Conservation (phyloP, 441 rosid species). For the Brassica hybrid region DNA sequence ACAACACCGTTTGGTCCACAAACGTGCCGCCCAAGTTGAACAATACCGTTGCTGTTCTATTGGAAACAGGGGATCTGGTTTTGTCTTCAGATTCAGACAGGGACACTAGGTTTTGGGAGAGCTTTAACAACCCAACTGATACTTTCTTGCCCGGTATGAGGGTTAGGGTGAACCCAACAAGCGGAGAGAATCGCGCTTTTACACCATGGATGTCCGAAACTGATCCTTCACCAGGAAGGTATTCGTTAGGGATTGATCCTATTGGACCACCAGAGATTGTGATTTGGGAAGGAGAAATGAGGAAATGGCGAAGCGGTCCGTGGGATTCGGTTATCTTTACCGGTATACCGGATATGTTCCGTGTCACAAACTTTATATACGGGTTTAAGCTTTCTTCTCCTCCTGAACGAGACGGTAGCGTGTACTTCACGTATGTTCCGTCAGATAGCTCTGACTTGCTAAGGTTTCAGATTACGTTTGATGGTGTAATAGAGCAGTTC, state of each 20-base stretch:
- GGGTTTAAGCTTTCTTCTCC: slow-evolving; percentile 59
- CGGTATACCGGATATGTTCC: slow-evolving; percentile 40
- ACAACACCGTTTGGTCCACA: slow-evolving; percentile 55
- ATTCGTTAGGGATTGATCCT: slow-evolving; percentile 62
- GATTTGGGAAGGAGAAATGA: slow-evolving; percentile 55
- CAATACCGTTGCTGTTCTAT: slow-evolving; percentile 49
- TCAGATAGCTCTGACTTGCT: slow-evolving; percentile 44
- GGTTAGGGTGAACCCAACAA: slow-evolving; percentile 41
- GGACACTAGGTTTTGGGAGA: too few relatives aligned
- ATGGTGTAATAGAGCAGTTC: slow-evolving; percentile 59
- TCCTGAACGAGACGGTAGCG: slow-evolving; percentile 44
- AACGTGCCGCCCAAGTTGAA: slow-evolving; percentile 36
- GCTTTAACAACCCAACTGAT: slow-evolving; percentile 34
- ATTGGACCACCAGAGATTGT: slow-evolving; percentile 65
- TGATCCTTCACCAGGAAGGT: slow-evolving; percentile 81
- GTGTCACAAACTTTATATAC: slow-evolving; percentile 37
- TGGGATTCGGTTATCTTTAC: slow-evolving; percentile 71
- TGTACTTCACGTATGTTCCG: slow-evolving; percentile 58
- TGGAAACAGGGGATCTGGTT: slow-evolving; percentile 45
- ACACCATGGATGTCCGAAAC: slow-evolving; percentile 65
- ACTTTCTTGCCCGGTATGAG: slow-evolving; percentile 74
- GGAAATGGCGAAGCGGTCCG: slow-evolving; percentile 86
- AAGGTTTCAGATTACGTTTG: slow-evolving; percentile 53
- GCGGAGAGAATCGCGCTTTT: slow-evolving; percentile 53
- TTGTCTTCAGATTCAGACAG: too few relatives aligned